A percentile compares a stretch with the other conserved stretches of the same genome.
These are phyloP conservation scores for Ogataea kodamae DNA, from an alignment of 805 yeast genomes.

Conservation along the genomic window DNA sequence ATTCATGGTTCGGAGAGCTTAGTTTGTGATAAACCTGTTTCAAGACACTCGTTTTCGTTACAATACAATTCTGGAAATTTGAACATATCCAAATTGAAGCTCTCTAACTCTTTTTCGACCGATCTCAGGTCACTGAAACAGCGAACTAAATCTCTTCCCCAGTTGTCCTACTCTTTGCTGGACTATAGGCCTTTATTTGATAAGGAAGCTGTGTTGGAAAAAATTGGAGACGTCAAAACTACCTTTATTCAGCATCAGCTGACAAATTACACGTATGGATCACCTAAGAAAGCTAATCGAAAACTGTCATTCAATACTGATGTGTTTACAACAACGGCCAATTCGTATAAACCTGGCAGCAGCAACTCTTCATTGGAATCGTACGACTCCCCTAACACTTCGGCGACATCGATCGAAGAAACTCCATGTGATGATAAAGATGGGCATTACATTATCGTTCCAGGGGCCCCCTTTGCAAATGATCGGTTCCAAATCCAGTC, in stretches of 20 bases:
- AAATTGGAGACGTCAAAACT: conserved; percentile 42
- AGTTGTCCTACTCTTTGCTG: conserved; percentile 46
- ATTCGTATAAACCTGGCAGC: conserved; percentile 7
- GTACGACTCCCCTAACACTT: conserved; percentile 19
- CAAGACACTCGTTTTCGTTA: conserved; percentile 19
- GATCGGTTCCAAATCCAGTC: conserved; percentile 61
- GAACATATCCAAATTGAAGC: conserved; percentile 18
- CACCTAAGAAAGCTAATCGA: conserved; percentile 13
- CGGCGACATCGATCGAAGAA: conserved; percentile 27
- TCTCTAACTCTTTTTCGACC: conserved; percentile 9
- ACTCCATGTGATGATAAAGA: conserved; percentile 57
- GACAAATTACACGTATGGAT: conserved; percentile 29
- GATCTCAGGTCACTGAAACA: conserved; percentile 30
- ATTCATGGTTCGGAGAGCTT: conserved; percentile 7
- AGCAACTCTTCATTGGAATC: conserved; percentile 22
- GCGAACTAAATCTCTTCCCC: conserved; percentile 53
- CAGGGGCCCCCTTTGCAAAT: conserved; percentile 65
- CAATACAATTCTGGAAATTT: conserved; percentile 16
- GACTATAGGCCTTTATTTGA: conserved; percentile 34
- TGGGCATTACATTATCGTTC: conserved; percentile 67
- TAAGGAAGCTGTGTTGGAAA: conserved; percentile 34
- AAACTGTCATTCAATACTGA: conserved; percentile 28
- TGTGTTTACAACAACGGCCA: conserved; percentile 7
- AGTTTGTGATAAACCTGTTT: conserved; percentile 7
- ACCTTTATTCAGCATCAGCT: conserved; percentile 29